Evolutionary conservation across 2,329 filamentous ascomycete species (phyloP), one percentile per base, ranked within the genome.

Genomic region (Ascochyta clinopodiicola): DNA sequence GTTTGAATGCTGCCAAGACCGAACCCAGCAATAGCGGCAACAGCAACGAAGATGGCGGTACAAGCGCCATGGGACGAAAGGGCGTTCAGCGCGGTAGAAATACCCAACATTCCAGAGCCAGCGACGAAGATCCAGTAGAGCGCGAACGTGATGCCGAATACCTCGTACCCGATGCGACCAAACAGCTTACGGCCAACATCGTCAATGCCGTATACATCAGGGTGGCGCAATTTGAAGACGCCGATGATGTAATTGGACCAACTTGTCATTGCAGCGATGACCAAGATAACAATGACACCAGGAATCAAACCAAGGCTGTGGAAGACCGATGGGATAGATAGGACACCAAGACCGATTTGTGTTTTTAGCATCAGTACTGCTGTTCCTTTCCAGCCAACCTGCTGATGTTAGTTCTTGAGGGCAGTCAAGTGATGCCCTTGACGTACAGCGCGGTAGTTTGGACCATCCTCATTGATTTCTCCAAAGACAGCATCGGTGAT

Each of bases 21-120:
- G 19, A 68, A 84, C 44, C 85, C 88, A 15, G 89, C 64, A 9
- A 82, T 69, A 56, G 86, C 70, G 1, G 85, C 86, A 1, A 88
- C 78, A 17, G 87, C 78, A 4, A 83, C 85, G 75, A 86, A 89
- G 2, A 87, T 79, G 51, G 89, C 85, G 12, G 86, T 86, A 72
- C 87, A 90, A 0, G 85, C 82, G 1, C 81, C 84, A 57, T 88
- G 81, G 3, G 88, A 42, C 79, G 79, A 69, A 86, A 91, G 59
- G 80, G 79, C 81, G 48, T 67, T 69, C 22, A 68, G 36, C 10
- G 52, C 62, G 22, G 61, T 69, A 0, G 65, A 59, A 8, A 68
- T 84, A 67, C 27, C 88, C 60, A 90, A 77, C 59, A 88, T 81
- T 74, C 91, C 89, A 19, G 87, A 88, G 34, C 84, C 86, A 71